Evolutionary conservation across 495 filamentous ascomycete genomes (phyloP), one percentile per base, ranked within the genome.

Genomic region (Aspergillus affinis): DNA sequence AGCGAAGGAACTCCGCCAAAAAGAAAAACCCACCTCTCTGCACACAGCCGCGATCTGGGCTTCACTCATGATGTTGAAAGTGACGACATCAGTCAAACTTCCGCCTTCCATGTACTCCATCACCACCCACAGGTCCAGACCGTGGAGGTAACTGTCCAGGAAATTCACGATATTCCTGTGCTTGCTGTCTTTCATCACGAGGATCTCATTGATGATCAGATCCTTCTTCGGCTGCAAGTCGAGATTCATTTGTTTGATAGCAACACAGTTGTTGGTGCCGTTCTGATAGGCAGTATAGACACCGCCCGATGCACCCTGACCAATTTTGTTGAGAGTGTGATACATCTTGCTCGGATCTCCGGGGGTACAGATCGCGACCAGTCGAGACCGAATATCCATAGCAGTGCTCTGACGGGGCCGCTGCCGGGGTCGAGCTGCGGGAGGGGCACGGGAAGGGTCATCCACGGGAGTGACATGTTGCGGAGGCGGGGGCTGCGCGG

Each of bases 101-200:
- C 94, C 94, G 50, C 94, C 94, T 70, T 98, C 94, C 94, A 98
- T 98, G 65, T 92, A 98, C 72, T 98, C 94, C 94, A 98, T 98
- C 27, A 98, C 92, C 13, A 98, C 94, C 94, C 94, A 98, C 46
- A 98, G 75, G 70, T 98, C 94, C 19, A 93, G 86, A 4, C 84
- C 82, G 44, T 92, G 88, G 20, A 98, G 79, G 72, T 90, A 98
- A 71, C 92, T 96, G 78, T 97, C 94, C 76, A 97, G 90, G 75
- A 97, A 98, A 71, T 98, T 98, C 72, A 98, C 94, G 70, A 98
- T 96, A 69, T 98, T 98, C 72, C 90, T 92, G 72, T 98, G 94
- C 54, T 90, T 93, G 78, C 92, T 96, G 67, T 97, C 94, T 77
- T 96, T 97, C 94, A 98, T 98, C 29, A 98, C 94, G 36, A 98